These are phyloP conservation scores for Cadophora malorum DNA, from an alignment of 2,329 filamentous ascomycete species.

Conservation along the genomic window DNA sequence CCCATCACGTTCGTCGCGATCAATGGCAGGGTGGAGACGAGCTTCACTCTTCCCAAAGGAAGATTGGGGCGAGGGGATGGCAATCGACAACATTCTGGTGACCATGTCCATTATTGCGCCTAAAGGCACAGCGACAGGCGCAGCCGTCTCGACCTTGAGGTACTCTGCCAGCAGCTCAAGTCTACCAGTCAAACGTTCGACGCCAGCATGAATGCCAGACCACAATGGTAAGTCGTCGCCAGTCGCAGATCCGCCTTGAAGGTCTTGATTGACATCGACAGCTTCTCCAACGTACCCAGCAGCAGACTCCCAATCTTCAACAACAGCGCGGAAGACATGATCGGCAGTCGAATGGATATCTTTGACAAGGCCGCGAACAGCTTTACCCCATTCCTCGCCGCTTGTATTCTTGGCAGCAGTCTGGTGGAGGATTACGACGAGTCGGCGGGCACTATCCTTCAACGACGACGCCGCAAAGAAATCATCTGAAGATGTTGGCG, in stretches of 20 bases:
- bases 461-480: constrained; percentile 58
- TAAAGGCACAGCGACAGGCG: constrained; percentile 70
- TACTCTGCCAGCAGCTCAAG: constrained; percentile 69
- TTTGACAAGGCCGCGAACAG: constrained; percentile 65
- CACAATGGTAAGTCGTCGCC: constrained; percentile 68
- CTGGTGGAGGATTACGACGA: constrained; percentile 76
- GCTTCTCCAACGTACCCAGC: constrained; percentile 54
- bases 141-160: constrained; percentile 68
- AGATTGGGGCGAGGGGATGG: constrained; percentile 48
- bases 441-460: constrained; percentile 62
- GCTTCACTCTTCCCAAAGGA: constrained; percentile 42
- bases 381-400: constrained; percentile 78
- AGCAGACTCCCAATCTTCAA: constrained; percentile 81
- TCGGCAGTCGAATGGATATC: constrained; percentile 76
- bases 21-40: constrained; percentile 75
- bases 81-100: constrained; percentile 72
- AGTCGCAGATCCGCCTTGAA: constrained; percentile 54
- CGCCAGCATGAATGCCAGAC: constrained; percentile 76
- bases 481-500: constrained; percentile 64
- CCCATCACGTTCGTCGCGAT: constrained; percentile 81
- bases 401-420: constrained; percentile 82
- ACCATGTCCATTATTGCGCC: constrained; percentile 72
- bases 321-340: constrained; percentile 76
- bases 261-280: constrained; percentile 54
- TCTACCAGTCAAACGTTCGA: constrained; percentile 71